These are phyloP conservation scores for Leccinum sublutescens DNA, from an alignment of 768 basidiomycete genomes.

Conservation along the genomic window DNA sequence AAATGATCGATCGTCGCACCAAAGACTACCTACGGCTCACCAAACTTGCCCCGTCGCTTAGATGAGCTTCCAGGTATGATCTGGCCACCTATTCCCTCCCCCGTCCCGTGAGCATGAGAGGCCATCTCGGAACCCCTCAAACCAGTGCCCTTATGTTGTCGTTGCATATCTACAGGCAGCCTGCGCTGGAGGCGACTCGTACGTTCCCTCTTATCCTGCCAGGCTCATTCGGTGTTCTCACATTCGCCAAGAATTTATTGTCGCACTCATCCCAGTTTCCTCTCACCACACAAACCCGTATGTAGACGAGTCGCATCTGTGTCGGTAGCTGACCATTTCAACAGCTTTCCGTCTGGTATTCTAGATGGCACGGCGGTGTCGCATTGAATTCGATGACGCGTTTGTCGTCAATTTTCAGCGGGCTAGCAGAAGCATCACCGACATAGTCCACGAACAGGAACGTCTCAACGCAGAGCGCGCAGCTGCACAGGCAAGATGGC, in stretches of 20 bases:
- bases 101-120: no score
- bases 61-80: constrained; percentile 3
- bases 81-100: no score
- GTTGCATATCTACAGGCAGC: constrained; percentile 43
- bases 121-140: neutral
- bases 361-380: constrained; percentile 52
- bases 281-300: no score
- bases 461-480: constrained; percentile 52
- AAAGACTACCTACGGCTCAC: neutral
- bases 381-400: constrained; percentile 35
- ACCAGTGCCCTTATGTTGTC: constrained; percentile 47
- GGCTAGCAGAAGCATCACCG: constrained; percentile 6
- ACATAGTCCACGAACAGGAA: constrained; percentile 56
- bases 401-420: no score
- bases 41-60: neutral
- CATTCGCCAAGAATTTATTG: constrained; percentile 33
- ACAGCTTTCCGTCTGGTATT: constrained; percentile 48
- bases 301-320: constrained; percentile 28
- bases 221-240: no score
- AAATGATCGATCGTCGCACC: neutral
- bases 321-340: constrained; percentile 36
- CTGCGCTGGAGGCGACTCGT: constrained; percentile 40
- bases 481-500: constrained; percentile 61
- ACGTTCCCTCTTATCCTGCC: constrained; percentile 18
- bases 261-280: constrained; percentile 37